Evolutionary conservation across 768 basidiomycete species (phyloP), one percentile per base, ranked within the genome.

Genomic region (Suillus paluster): DNA sequence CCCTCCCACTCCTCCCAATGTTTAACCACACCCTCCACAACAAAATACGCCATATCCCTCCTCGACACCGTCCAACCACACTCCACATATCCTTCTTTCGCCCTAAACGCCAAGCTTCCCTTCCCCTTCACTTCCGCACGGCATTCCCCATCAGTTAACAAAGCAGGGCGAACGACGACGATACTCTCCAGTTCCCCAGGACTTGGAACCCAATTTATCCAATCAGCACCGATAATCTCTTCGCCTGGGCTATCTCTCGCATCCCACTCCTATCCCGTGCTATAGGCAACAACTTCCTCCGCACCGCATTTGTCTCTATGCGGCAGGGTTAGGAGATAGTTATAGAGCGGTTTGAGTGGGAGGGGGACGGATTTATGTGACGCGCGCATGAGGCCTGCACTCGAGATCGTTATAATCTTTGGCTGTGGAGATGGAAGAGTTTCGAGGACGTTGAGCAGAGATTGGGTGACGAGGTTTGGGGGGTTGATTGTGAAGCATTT

Each of bases 1-100:
- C 83, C 82, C 63, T 78, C 73, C 77, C 78, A 87, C 57, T 84
- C 76, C 8, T 78, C 68, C 89, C 89, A 88, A 21, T 79, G 68
- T 55, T 75, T 73, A 23, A 79, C 45, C 21, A 81, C 66, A 0
- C 73, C 78, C 53, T 88, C 81, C 4, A 79, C 82, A 15, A 90
- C 67, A 71, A 90, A 90, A 75, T 90, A 86, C 1, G 84, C 86
- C 2, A 87, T 85, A 68, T 91, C 89, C 66, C 76, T 79, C 67
- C 88, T 79, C 41, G 87, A 86, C 4, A 91, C 68, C n/a, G 81
- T 82, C 68, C 80, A 90, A 4, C 76, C 77, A 14, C 70, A 61
- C 5, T 38, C 7, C 14, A 84, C 12, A n/a, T 84, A 79, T 19
- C 70, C 75, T 36, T 79, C 82, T 14, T 73, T 75, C 11, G 80